These are phyloP conservation scores for Phytophthora citrophthora DNA, from an alignment of 352 stramenopile genomes.

Conservation along the genomic window DNA sequence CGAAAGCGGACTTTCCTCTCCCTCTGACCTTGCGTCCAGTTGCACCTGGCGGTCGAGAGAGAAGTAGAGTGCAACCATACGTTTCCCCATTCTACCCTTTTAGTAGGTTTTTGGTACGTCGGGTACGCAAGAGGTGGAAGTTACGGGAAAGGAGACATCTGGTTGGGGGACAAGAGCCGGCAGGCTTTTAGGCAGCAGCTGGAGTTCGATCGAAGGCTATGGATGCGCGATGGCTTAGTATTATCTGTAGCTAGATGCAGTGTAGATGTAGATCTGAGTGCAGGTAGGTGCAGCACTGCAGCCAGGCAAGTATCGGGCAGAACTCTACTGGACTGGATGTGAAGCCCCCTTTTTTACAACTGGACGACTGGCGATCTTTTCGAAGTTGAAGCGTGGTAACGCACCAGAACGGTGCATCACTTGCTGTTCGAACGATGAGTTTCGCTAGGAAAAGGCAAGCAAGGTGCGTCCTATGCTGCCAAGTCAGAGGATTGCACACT, in stretches of 20 bases:
- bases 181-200: background rate
- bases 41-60: conserved; percentile 14
- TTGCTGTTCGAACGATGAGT: background rate
- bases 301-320: too few species aligned
- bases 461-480: background rate
- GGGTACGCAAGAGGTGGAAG: background rate
- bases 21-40: conserved; percentile 21
- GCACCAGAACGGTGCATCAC: conserved; percentile 5
- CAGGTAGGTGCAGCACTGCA: too few species aligned
- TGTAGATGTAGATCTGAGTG: too few species aligned
- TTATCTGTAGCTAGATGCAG: too few species aligned
- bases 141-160: background rate
- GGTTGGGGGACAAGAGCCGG: conserved; percentile 4
- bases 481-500: background rate
- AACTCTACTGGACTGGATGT: too few species aligned
- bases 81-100: conserved; percentile 9
- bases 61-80: conserved; percentile 18
- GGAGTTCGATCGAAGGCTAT: background rate
- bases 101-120: background rate
- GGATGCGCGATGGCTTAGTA: background rate
- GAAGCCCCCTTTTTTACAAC: background rate
- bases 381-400: conserved; percentile 32
- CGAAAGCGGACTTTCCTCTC: conserved; percentile 31
- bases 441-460: background rate
- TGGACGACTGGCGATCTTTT: conserved; percentile 9